Percentiles rank a stretch among this genome's conserved stretches.
Evolutionary conservation across 2,329 filamentous ascomycete genomes (phyloP).

Genomic region (Apiospora marii): DNA sequence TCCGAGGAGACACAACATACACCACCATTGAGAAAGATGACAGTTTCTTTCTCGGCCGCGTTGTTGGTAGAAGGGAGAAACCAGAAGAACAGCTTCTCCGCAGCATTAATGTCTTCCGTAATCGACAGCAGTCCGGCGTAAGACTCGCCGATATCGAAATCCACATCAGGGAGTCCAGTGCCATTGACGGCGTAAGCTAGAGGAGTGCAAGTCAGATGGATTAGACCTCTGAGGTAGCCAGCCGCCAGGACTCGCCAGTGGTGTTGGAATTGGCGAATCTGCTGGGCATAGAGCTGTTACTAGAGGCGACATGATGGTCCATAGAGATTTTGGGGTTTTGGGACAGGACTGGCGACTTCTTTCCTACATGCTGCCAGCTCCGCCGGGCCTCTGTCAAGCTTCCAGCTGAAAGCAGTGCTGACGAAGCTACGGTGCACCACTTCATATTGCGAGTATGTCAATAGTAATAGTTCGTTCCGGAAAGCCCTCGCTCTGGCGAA

Average conservation of each 20-base stretch:
- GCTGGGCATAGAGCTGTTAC: slow-evolving; percentile 34
- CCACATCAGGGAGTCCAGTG: slow-evolving; percentile 66
- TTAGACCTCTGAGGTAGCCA: too few species aligned
- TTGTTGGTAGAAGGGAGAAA: slow-evolving; percentile 60
- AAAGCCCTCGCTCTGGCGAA: not conserved
- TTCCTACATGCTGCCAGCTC: slow-evolving; percentile 43
- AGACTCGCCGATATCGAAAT: slow-evolving; percentile 68
- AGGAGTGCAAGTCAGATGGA: not conserved
- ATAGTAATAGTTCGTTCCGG: not conserved
- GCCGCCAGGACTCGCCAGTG: slow-evolving; percentile 34
- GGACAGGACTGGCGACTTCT: slow-evolving; percentile 32
- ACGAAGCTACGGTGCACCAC: slow-evolving; percentile 32
- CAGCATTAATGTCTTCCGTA: slow-evolving; percentile 48
- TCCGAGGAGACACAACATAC: slow-evolving; percentile 39
- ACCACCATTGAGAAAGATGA: slow-evolving; percentile 60
- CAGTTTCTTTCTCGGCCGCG: slow-evolving; percentile 56
- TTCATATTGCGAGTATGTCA: too few species aligned
- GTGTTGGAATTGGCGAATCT: slow-evolving; percentile 42
- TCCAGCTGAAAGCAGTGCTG: slow-evolving; percentile 36
- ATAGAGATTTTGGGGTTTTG: slow-evolving; percentile 28
- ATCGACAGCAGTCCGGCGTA: slow-evolving; percentile 67
- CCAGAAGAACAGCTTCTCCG: slow-evolving; percentile 62
- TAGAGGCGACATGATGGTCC: slow-evolving; percentile 36
- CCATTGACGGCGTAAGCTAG: slow-evolving; percentile 67
- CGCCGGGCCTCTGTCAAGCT: slow-evolving; percentile 31